A percentile compares a stretch with the other conserved stretches of the same genome.
These are phyloP conservation scores for Paramecium biaurelia DNA, from an alignment of 73 alveolate species.

Conservation along the genomic window DNA sequence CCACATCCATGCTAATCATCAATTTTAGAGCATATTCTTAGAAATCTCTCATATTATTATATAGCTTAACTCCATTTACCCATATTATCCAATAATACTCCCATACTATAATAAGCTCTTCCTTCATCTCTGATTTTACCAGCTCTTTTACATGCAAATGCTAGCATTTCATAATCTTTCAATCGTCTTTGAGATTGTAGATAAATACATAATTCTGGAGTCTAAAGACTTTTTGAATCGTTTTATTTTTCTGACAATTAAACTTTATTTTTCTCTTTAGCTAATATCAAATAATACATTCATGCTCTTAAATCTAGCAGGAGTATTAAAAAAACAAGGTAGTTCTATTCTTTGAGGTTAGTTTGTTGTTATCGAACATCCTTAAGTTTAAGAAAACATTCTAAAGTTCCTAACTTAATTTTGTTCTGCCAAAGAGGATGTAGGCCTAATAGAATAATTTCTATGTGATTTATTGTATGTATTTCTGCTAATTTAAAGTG, in stretches of 20 bases:
- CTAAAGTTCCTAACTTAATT: constrained; percentile 45
- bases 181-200: constrained; percentile 77
- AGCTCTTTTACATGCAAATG: constrained; percentile 92
- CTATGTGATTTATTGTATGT: background rate
- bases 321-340: constrained; percentile 87
- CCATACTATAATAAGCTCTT: constrained; percentile 88
- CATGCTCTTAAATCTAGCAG: constrained; percentile 55
- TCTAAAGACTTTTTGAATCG: background rate
- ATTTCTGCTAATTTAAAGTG: background rate
- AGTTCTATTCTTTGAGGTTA: constrained; percentile 83
- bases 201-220: constrained; percentile 72
- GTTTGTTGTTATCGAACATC: constrained; percentile 5
- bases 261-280: constrained; percentile 2
- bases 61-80: constrained; percentile 80
- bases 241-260: background rate
- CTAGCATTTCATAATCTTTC: constrained; percentile 83
- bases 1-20: constrained; percentile 90
- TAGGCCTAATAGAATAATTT: constrained; percentile 9
- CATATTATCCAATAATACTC: constrained; percentile 83
- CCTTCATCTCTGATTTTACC: constrained; percentile 93
- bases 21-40: constrained; percentile 76
- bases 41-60: constrained; percentile 76
- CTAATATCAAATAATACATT: background rate
- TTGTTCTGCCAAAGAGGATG: constrained; percentile 61
- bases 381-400: constrained; percentile 27